Base-by-base conservation (phyloP, 2,329 filamentous ascomycete species). In the Colletotrichum tamarilloi region DNA sequence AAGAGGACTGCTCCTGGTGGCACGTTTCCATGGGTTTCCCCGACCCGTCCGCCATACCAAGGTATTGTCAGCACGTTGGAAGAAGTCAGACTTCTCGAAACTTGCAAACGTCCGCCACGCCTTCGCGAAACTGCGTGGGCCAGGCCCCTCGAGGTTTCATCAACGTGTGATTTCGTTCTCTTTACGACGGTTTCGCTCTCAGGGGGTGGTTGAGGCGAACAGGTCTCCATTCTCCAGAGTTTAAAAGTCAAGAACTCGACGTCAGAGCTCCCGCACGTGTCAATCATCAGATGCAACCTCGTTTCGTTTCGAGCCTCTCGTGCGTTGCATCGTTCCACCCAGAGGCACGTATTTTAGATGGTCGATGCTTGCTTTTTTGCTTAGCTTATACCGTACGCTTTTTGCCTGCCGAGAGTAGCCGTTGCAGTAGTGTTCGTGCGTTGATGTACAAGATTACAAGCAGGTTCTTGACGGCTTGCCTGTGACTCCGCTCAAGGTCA, bases 261-360 rank as follows among this genome's bases (percentile, higher is more conserved):
- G 70, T 70, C 67, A 64, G 53, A 64, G 60, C 46, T 65, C 35
- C 35, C 32, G 60, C 70, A 70, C 70, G 55, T 73, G 70, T 62
- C 60, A 65, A 73, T 52, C 55, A 65, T 73, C 70, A 65, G 67
- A 70, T 46, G 67, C 59, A 60, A 70, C 42, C 24, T 57, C 46
- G 38, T 53, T 53, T 57, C 28, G 53, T 70, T 66, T 66, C 55
- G 56, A 63, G 30, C 42, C 63, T 24, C 16, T 30, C 67, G 46
- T 55, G 30, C 62, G 28, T 30, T 26, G 52, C 16, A 28, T n/a
- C 14, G 12, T 26, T 14, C 52, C 30, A 30, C 8, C 30, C 49
- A 52, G 49, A 42, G 52, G 55, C 9, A 57, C 24, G 35, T 30
- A 65, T 46, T 24, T 65, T 30, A 22, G 5, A 14, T n/a, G 24